Evolutionary conservation across 2,329 filamentous ascomycete species (phyloP), one percentile per base, ranked within the genome.

Genomic region (Aspergillus brasiliensis): DNA sequence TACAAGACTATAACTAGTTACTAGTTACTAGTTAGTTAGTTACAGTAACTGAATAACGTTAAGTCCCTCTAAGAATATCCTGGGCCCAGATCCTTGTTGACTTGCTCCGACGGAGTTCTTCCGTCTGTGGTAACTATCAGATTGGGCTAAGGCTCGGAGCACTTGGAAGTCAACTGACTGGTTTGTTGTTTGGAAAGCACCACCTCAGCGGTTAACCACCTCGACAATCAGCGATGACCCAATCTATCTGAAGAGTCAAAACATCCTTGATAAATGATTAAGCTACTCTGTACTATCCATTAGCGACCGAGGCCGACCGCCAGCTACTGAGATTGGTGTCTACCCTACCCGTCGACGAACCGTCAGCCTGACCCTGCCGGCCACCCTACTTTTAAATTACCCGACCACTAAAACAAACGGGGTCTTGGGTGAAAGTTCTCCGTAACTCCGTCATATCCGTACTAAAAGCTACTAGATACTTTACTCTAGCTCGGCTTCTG

Each of bases 401-500:
- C 19, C 40, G 34, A 52, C 51, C 51, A 21, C 51, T 52, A 52
- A 19, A 52, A 19, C 5, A 25, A 52, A 52, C 38, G 23, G 23
- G 51, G 46, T 49, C 46, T 25, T 49, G 38, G 34, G 31, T 34
- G 31, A 34, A 34, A 34, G 49, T n/a, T n/a, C n/a, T n/a, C n/a
- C n/a, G n/a, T 38, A 52, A 21, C 34, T 52, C 49, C 49, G 49
- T 37, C 49, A 21, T 52, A 34, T 34, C 31, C 31, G 31, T 34
- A 38, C 49, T 52, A 38, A 37, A 23, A 34, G 49, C 54, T 60
- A 34, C 54, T 60, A 34, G 7, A 6, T 4, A 60, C 56, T 57
- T 62, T 51, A 51, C 38, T 60, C 51, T 62, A 55, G 58, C 38
- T 60, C 46, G 58, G 49, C 28, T 57, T 60, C 58, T 57, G 40